phyloP scores from a whole-genome alignment of 345 rosid genomes.

The Sonneratia alba region DNA sequence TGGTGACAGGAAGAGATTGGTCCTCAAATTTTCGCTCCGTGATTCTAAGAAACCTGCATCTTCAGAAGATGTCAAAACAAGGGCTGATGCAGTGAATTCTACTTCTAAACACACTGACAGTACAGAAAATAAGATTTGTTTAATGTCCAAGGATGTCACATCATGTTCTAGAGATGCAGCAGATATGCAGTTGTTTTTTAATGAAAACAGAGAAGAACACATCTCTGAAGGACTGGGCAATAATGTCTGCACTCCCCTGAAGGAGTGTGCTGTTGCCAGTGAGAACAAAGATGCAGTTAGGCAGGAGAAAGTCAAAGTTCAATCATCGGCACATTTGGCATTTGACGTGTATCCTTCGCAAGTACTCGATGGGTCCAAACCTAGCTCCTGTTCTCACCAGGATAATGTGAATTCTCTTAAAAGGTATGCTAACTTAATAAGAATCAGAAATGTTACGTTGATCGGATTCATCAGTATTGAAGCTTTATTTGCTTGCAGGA shows the following conservation, averaged over 20 bases:
- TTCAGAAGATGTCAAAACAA: conserved; percentile 27
- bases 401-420: conserved; percentile 21
- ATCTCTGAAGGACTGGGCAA: conserved; percentile 26
- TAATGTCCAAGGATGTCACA: conserved; percentile 25
- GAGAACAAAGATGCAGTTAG: conserved; percentile 29
- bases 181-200: conserved; percentile 20
- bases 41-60: conserved; percentile 43
- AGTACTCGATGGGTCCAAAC: conserved; percentile 8
- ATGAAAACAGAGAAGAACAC: conserved; percentile 16
- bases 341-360: conserved; percentile 19
- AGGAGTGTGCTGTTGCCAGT: conserved; percentile 25
- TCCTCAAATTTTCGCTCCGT: conserved; percentile 60
- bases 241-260: conserved; percentile 14
- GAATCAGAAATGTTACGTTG: not conserved
- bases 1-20: conserved; percentile 58
- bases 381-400: conserved; percentile 12
- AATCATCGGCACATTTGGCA: conserved; percentile 27
- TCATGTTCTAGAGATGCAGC: conserved; percentile 31
- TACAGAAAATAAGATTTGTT: conserved; percentile 17
- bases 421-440: conserved; percentile 26
- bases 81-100: conserved; percentile 25
- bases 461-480: not conserved
- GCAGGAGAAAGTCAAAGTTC: conserved; percentile 46
- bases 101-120: conserved; percentile 29
- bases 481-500: conserved; percentile 40